Evolutionary conservation across 1,139 yeast genomes (phyloP), one percentile per base, ranked within the genome.

Genomic region (Yamadazyma spencermartinsiae): DNA sequence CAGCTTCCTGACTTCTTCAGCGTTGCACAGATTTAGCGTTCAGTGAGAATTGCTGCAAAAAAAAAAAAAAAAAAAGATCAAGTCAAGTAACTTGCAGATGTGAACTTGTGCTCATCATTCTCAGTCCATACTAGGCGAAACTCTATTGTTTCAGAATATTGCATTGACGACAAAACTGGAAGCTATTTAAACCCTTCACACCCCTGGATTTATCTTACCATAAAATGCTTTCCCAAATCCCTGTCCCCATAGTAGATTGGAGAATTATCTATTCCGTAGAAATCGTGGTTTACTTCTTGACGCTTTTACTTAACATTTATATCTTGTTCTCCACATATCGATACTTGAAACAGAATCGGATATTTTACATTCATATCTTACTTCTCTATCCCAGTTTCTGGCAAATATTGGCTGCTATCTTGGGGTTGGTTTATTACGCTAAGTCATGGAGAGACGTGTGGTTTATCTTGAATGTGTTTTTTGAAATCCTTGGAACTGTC

Each of bases 401-500:
- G 47, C 49, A 44, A 31, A 36, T 43, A 3, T 24, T 46, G 15
- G 46, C 47, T 8, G 40, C 37, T 8, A 34, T 37, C 9, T 31
- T 44, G 16, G 50, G 48, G 1, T 35, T 46, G 14, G 45, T 44
- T 1, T 44, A 38, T 33, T 38, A 38, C 17, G 43, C 45, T 11
- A 29, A 33, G 33, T 18, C 36, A 5, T 42, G 44, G 44, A 26
- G 20, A 14, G 42, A 42, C 34, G 48, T 38, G n/a, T 45, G 49
- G 48, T 43, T 43, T 35, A 38, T 42, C 2, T 30, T 45, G 17
- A 43, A 46, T 31, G 38, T 40, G n/a, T 46, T 37, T 24, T 46
- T 46, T 26, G 50, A 46, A 37, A 26, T 46, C 8, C 19, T 46
- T 23, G 50, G 47, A 1, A 39, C 46, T 9, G 40, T 39, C 1